A percentile compares a stretch with the other conserved stretches of the same genome.
Conservation (phyloP, 345 rosid genomes). For the Acer campestre region DNA sequence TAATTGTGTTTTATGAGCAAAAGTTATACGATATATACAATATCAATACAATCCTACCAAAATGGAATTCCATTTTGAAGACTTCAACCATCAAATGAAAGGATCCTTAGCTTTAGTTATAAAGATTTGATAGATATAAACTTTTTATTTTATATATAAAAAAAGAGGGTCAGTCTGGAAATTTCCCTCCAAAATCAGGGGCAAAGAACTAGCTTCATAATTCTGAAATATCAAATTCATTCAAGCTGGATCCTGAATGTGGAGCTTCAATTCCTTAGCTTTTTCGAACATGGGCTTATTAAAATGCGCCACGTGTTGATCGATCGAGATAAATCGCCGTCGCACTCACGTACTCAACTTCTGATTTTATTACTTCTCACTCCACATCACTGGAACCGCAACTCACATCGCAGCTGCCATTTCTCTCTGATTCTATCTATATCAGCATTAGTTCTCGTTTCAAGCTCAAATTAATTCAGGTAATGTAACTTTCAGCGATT, state of each 20-base stretch:
- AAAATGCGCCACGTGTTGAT: conserved; percentile 28
- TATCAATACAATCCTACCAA: too few species aligned
- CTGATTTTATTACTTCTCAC: not conserved
- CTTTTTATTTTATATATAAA: not conserved
- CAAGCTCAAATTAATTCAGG: not conserved
- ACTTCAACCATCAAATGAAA: too few species aligned
- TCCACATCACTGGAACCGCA: not conserved
- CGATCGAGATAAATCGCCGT: conserved; percentile 38
- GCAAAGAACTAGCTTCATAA: not conserved
- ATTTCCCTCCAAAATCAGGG: not conserved
- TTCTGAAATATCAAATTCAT: conserved; percentile 20
- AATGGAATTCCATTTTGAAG: too few species aligned
- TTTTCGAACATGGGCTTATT: conserved; percentile 36
- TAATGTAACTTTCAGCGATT: not conserved
- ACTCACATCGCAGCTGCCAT: not conserved
- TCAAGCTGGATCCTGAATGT: not conserved
- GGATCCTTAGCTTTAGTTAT: too few species aligned
- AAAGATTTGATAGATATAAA: too few species aligned
- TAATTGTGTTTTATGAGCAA: too few species aligned
- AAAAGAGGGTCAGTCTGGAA: conserved; percentile 8
- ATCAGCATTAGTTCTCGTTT: not conserved
- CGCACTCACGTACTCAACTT: conserved; percentile 3
- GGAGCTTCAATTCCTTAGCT: conserved; percentile 13
- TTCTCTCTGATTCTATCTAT: conserved; percentile 1
- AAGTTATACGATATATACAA: too few species aligned